Percentiles rank a stretch among this genome's conserved stretches.
Evolutionary conservation across 202 grass and related monocot genomes (phyloP).

Genomic region (Eragrostis tef): DNA sequence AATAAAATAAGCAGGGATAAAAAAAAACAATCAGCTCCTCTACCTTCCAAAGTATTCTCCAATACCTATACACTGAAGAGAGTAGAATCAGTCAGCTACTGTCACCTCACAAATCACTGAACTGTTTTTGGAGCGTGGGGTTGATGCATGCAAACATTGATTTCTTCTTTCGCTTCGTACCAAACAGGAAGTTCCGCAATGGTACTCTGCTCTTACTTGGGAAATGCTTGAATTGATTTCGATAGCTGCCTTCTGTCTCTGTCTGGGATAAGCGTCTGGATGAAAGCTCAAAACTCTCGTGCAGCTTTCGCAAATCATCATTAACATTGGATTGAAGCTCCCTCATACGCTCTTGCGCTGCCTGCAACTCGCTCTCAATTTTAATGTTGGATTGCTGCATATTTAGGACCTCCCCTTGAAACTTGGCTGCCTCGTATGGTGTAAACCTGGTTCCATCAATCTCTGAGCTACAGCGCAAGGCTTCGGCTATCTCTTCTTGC

Average conservation of each 20-base stretch:
- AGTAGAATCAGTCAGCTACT: conserved; percentile 24
- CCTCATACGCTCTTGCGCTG: conserved; percentile 51
- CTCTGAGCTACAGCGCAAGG: conserved; percentile 43
- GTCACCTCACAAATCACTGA: conserved; percentile 63
- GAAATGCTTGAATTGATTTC: conserved; percentile 65
- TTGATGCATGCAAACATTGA: conserved; percentile 72
- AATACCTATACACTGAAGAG: conserved; percentile 28
- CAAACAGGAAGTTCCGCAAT: conserved; percentile 77
- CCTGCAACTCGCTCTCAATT: conserved; percentile 61
- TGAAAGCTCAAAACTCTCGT: conserved; percentile 62
- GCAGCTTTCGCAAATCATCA: conserved; percentile 47
- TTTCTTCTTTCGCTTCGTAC: conserved; percentile 74
- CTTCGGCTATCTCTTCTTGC: conserved; percentile 77
- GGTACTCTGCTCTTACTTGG: conserved; percentile 66
- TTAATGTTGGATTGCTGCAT: conserved; percentile 76
- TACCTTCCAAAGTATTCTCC: conserved; percentile 1
- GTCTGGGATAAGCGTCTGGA: conserved; percentile 28
- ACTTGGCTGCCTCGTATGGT: conserved; percentile 68
- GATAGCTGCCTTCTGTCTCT: conserved; percentile 36
- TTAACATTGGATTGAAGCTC: conserved; percentile 63
- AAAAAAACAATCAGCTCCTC: conserved; percentile 17
- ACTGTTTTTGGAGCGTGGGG: conserved; percentile 63
- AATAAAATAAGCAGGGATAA: conserved; percentile 16
- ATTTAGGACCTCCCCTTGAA: conserved; percentile 83
- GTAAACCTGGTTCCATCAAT: conserved; percentile 54